A percentile compares a stretch with the other conserved stretches of the same genome.
These are phyloP conservation scores for Diplodia corticola DNA, from an alignment of 2,329 filamentous ascomycete species.

Conservation along the genomic window DNA sequence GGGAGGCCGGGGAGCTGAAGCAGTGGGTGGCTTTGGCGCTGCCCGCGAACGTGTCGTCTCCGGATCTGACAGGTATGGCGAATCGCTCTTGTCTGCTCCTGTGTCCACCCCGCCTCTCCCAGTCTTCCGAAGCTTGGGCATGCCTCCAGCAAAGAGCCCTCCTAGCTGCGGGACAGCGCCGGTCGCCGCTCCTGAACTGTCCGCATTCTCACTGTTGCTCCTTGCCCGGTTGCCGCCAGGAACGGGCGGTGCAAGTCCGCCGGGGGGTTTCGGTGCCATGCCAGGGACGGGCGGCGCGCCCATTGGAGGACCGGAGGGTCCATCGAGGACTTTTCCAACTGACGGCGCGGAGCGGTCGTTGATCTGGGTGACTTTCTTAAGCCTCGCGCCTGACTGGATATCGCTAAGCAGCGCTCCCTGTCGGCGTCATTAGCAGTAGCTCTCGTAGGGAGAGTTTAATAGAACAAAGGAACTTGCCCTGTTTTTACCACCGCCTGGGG, in stretches of 20 bases:
- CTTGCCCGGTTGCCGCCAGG: slow-evolving; percentile 65
- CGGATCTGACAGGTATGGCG: slow-evolving; percentile 80
- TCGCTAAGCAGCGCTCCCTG: slow-evolving; percentile 86
- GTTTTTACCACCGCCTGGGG: slow-evolving; percentile 55
- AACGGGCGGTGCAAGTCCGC: slow-evolving; percentile 69
- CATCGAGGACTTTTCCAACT: slow-evolving; percentile 59
- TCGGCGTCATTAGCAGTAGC: slow-evolving; percentile 17
- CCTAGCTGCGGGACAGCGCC: slow-evolving; percentile 69
- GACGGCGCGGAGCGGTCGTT: slow-evolving; percentile 89
- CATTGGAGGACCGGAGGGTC: slow-evolving; percentile 63
- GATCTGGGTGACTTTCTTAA: slow-evolving; percentile 79
- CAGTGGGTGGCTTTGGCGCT: slow-evolving; percentile 48
- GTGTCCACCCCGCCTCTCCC: slow-evolving; percentile 59
- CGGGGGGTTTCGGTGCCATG: slow-evolving; percentile 55
- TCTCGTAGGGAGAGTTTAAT: not conserved
- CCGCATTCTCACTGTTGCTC: slow-evolving; percentile 67
- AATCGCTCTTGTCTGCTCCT: slow-evolving; percentile 60
- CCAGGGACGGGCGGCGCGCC: slow-evolving; percentile 81
- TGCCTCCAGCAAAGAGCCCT: slow-evolving; percentile 88
- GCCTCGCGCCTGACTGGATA: slow-evolving; percentile 74
- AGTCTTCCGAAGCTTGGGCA: slow-evolving; percentile 89
- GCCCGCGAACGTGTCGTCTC: slow-evolving; percentile 58
- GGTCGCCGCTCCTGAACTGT: slow-evolving; percentile 27
- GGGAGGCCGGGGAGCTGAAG: slow-evolving; percentile 50
- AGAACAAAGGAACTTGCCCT: slow-evolving; percentile 58